These are phyloP conservation scores for Mycena leptocephala DNA, from an alignment of 768 basidiomycete genomes.

Conservation along the genomic window DNA sequence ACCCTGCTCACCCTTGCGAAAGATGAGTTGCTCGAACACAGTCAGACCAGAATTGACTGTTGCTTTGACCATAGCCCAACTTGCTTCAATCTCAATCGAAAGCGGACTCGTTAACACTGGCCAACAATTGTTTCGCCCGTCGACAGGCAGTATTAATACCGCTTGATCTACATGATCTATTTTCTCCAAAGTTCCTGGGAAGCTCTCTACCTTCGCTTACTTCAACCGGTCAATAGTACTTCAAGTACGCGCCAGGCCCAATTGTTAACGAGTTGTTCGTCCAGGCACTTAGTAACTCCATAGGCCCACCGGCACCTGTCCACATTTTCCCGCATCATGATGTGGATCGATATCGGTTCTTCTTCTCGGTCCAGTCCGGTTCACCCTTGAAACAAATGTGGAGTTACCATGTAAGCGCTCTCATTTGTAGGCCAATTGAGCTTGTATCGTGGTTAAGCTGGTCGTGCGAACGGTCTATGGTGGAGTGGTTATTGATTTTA, in stretches of 20 bases:
- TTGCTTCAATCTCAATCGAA: not conserved
- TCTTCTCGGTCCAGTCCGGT: constrained; percentile 2
- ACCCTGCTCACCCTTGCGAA: not conserved
- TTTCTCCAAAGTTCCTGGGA: not conserved
- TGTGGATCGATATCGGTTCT: constrained; percentile 20
- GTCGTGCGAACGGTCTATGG: not conserved
- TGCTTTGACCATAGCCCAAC: not conserved
- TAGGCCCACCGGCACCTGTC: not conserved
- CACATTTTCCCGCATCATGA: constrained; percentile 12
- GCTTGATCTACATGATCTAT: not conserved
- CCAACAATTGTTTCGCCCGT: not conserved
- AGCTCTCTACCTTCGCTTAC: not conserved
- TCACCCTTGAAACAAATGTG: constrained; percentile 23
- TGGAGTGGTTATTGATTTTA: not conserved
- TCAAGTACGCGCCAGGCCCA: not conserved
- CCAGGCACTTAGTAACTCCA: constrained; percentile 11
- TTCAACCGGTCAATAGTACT: not conserved
- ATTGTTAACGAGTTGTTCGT: not conserved
- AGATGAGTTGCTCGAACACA: not conserved
- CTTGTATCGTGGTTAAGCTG: not conserved
- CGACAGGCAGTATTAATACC: not conserved
- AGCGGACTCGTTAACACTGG: not conserved
- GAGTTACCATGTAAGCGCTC: not conserved
- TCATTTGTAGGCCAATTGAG: not conserved
- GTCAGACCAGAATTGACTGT: not conserved